phyloP scores from a whole-genome alignment of 805 yeast species.

The Sporopachydermia lactativora region DNA sequence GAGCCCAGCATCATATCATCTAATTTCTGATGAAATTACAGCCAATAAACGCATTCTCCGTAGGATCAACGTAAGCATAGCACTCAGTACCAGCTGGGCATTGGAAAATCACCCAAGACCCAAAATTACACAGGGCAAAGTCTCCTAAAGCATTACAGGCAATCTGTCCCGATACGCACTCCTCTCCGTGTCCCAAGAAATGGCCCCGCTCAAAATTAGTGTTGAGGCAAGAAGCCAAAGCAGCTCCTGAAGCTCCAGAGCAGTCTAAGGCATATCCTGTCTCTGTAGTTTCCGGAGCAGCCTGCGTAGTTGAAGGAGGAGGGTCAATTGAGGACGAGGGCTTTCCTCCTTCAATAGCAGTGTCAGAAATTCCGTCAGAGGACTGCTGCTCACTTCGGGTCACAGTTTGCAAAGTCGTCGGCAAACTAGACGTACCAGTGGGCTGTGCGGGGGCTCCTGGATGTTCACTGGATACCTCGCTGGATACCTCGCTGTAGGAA shows the following conservation, averaged over 20 bases:
- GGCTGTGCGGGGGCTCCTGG: not conserved
- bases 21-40: conserved; percentile 31
- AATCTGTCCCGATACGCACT: conserved; percentile 25
- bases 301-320: not conserved
- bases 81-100: conserved; percentile 58
- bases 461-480: not conserved
- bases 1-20: too few species aligned
- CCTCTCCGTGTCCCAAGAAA: conserved; percentile 26
- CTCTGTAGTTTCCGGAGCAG: not conserved
- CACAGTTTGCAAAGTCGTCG: too few species aligned
- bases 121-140: conserved; percentile 42
- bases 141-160: conserved; percentile 38
- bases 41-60: conserved; percentile 27
- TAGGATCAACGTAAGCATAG: conserved; percentile 31
- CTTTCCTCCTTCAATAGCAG: not conserved
- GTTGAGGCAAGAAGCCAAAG: conserved; percentile 31
- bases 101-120: conserved; percentile 38
- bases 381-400: too few species aligned
- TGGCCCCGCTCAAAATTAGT: conserved; percentile 28
- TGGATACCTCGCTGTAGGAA: not conserved
- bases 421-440: not conserved
- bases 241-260: conserved; percentile 23
- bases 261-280: conserved; percentile 16
- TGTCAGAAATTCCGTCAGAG: too few species aligned
- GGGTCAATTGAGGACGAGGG: not conserved